Evolutionary conservation across 495 filamentous ascomycete species (phyloP).

Genomic region (Penicillium antarcticum): DNA sequence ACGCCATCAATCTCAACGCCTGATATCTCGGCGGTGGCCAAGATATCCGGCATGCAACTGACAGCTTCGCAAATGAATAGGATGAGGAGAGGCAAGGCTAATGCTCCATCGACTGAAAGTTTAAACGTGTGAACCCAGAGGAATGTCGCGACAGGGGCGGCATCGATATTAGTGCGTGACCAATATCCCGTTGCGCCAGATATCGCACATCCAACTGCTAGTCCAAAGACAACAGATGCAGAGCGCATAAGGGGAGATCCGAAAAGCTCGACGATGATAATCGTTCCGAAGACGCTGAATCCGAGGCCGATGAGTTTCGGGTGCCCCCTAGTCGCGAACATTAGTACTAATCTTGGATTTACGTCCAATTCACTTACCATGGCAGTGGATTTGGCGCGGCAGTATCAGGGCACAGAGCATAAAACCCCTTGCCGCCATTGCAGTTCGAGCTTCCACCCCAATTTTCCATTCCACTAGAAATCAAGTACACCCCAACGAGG

Average conservation of each 20-base stretch:
- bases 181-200: slow-evolving; percentile 79
- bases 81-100: slow-evolving; percentile 68
- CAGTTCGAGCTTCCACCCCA: slow-evolving; percentile 75
- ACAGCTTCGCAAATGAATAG: slow-evolving; percentile 61
- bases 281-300: slow-evolving; percentile 79
- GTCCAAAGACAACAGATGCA: slow-evolving; percentile 69
- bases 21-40: slow-evolving; percentile 72
- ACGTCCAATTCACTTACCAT: slow-evolving; percentile 28
- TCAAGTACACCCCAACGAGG: slow-evolving; percentile 68
- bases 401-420: slow-evolving; percentile 63
- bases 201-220: slow-evolving; percentile 78
- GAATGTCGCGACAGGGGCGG: slow-evolving; percentile 67
- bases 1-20: slow-evolving; percentile 74
- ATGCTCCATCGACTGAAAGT: slow-evolving; percentile 70
- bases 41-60: slow-evolving; percentile 80
- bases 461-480: slow-evolving; percentile 69
- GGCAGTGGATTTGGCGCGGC: slow-evolving; percentile 68
- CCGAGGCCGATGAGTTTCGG: slow-evolving; percentile 77
- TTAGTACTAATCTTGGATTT: not conserved
- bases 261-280: slow-evolving; percentile 73
- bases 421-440: slow-evolving; percentile 47
- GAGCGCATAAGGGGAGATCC: slow-evolving; percentile 69
- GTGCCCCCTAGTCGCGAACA: slow-evolving; percentile 53
- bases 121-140: slow-evolving; percentile 84
- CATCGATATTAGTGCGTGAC: slow-evolving; percentile 58